Evolutionary conservation across 2,329 filamentous ascomycete species (phyloP).

Genomic region (Leptoxyphium fumago): DNA sequence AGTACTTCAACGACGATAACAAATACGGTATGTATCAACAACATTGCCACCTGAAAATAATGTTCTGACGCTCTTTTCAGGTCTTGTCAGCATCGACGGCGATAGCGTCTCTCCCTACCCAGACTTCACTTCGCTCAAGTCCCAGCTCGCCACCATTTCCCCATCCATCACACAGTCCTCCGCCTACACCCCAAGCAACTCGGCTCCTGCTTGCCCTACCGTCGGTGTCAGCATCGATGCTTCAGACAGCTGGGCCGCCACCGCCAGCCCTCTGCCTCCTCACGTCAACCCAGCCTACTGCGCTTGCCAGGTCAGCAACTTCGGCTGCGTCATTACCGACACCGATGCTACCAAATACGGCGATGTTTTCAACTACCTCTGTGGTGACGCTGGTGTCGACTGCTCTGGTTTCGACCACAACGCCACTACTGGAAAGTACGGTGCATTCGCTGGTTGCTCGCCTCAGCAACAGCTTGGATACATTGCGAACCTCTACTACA

Average conservation of each 20-base stretch:
- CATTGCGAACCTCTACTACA: neutral
- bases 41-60: neutral
- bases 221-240: neutral
- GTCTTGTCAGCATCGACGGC: constrained; percentile 55
- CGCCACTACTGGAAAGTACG: neutral
- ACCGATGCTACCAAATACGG: neutral
- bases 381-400: neutral
- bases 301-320: neutral
- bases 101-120: constrained; percentile 37
- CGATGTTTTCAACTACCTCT: neutral
- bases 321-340: neutral
- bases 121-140: constrained; percentile 48
- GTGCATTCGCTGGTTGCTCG: neutral
- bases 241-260: neutral
- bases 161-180: neutral
- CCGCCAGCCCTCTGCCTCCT: neutral
- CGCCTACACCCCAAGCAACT: neutral
- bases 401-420: neutral
- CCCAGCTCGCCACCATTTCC: constrained; percentile 30
- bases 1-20: constrained; percentile 72
- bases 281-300: neutral
- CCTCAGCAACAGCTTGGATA: neutral
- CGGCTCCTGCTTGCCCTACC: neutral
- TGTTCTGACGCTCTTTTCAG: neutral
- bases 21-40: constrained; percentile 39